phyloP scores from a whole-genome alignment of 2,329 filamentous ascomycete genomes.

The Alternaria ventricosa region DNA sequence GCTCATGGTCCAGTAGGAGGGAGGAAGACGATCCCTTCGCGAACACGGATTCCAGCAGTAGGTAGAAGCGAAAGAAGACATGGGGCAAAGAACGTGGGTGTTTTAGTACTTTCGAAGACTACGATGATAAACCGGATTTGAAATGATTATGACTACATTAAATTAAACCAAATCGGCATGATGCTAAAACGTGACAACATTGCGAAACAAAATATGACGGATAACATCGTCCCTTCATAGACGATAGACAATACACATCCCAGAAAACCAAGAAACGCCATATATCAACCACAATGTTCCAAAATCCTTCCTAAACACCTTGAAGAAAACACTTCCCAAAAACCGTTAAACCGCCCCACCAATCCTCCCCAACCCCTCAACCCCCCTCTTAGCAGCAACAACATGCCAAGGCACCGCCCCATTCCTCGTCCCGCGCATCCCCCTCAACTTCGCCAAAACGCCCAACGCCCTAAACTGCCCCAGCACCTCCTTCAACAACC shows the following conservation, averaged over 20 bases:
- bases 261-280: background rate
- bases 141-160: background rate
- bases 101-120: too few relatives aligned
- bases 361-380: conserved; percentile 60
- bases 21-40: background rate
- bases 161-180: accelerated
- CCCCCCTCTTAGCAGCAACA: conserved; percentile 72
- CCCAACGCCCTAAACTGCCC: conserved; percentile 72
- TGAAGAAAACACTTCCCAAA: background rate
- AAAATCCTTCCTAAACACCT: background rate
- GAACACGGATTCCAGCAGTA: too few relatives aligned
- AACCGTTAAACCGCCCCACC: background rate
- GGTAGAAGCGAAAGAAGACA: too few relatives aligned
- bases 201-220: background rate
- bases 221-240: background rate
- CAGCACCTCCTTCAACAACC: conserved; percentile 73
- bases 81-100: too few relatives aligned
- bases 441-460: conserved; percentile 71
- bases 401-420: conserved; percentile 78
- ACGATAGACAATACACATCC: background rate
- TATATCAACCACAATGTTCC: background rate
- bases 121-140: too few relatives aligned
- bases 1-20: background rate
- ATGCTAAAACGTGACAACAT: background rate
- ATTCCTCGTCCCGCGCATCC: conserved; percentile 63